phyloP scores from a whole-genome alignment of 306 rosid species.

The Cercis canadensis region DNA sequence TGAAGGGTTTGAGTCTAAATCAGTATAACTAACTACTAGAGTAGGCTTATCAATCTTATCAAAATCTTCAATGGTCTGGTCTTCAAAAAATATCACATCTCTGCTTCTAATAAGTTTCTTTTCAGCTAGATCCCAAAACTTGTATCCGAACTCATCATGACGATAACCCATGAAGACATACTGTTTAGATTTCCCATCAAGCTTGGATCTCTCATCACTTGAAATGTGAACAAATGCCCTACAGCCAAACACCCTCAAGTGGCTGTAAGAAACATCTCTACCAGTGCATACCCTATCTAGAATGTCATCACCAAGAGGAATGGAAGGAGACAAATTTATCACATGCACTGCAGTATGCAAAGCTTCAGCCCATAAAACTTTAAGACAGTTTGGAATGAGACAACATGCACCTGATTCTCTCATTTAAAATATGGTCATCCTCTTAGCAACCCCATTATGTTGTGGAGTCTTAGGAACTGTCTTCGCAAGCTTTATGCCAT shows the following conservation, averaged over 20 bases:
- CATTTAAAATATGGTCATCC: background rate
- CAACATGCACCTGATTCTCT: background rate
- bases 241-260: too few species aligned
- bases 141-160: background rate
- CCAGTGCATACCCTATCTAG: too few species aligned
- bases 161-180: too few species aligned
- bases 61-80: background rate
- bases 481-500: too few species aligned
- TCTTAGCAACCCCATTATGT: background rate
- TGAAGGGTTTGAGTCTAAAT: too few species aligned
- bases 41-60: background rate
- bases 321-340: too few species aligned
- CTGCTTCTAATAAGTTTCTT: background rate
- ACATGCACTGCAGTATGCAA: too few species aligned
- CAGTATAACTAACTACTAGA: background rate
- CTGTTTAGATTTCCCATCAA: too few species aligned
- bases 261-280: too few species aligned
- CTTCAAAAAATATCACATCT: conserved; percentile 1
- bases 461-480: conserved; percentile 3
- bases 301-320: too few species aligned
- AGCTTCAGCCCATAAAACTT: background rate
- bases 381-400: background rate
- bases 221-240: too few species aligned
- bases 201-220: too few species aligned
- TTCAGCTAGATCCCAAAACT: background rate